Percentiles rank a stretch among this genome's conserved stretches.
Evolutionary conservation across 441 rosid genomes (phyloP).

Genomic region (Syzygium syzygioides): DNA sequence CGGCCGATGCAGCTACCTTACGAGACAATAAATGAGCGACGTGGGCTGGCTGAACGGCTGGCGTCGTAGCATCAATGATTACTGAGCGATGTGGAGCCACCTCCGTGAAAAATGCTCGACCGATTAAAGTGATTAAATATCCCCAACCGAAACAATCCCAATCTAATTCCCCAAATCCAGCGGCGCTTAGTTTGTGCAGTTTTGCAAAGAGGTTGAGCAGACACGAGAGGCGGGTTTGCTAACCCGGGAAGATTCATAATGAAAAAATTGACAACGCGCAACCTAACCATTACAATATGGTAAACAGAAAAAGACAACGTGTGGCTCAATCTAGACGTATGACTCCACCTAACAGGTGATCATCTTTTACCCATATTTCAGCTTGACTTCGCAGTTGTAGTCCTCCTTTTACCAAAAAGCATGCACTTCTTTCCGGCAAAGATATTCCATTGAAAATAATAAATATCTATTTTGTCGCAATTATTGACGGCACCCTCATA

Average conservation of each 20-base stretch:
- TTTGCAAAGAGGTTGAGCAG: not conserved
- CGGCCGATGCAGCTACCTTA: not conserved
- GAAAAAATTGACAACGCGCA: not conserved
- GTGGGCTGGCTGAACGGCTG: not conserved
- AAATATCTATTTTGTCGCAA: not conserved
- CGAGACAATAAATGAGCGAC: not conserved
- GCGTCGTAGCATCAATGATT: not conserved
- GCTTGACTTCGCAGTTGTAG: not conserved
- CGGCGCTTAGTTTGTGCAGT: not conserved
- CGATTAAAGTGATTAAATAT: not conserved
- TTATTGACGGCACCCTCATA: not conserved
- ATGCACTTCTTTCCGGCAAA: not conserved
- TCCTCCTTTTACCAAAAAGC: not conserved
- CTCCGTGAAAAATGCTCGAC: not conserved
- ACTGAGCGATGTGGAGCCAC: not conserved
- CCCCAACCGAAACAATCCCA: not conserved
- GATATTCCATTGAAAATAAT: not conserved
- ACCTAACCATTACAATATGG: not conserved
- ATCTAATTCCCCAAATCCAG: not conserved
- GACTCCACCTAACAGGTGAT: not conserved
- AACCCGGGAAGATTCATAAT: not conserved
- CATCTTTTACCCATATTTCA: not conserved
- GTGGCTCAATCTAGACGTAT: not conserved
- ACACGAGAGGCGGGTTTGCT: not conserved
- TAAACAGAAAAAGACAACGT: not conserved